Evolutionary conservation across 495 filamentous ascomycete species (phyloP).

Genomic region (Lophiostoma macrostomum): DNA sequence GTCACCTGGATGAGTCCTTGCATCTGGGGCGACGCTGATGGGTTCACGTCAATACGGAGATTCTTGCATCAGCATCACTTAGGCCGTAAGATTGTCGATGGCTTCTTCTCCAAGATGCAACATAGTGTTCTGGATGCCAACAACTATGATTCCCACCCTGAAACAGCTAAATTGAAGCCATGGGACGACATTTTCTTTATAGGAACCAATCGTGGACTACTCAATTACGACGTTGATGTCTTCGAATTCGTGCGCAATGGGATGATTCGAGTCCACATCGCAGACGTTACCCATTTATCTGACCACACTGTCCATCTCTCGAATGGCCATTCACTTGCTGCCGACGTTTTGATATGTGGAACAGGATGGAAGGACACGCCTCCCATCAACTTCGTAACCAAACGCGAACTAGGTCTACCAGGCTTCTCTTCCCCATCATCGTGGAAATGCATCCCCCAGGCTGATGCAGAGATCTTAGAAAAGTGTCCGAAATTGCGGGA

Average conservation of each 20-base stretch:
- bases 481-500: conserved; percentile 61
- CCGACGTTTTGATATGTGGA: conserved; percentile 63
- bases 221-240: conserved; percentile 26
- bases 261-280: conserved; percentile 59
- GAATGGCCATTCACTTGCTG: conserved; percentile 52
- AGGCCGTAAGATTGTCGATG: conserved; percentile 64
- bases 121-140: conserved; percentile 59
- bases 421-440: neutral
- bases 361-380: conserved; percentile 49
- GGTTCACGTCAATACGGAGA: conserved; percentile 44
- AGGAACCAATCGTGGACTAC: conserved; percentile 23
- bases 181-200: conserved; percentile 56
- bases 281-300: conserved; percentile 56
- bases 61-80: conserved; percentile 67
- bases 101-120: conserved; percentile 63
- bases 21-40: conserved; percentile 58
- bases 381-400: conserved; percentile 61
- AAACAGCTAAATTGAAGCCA: conserved; percentile 62
- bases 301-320: conserved; percentile 54
- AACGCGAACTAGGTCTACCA: conserved; percentile 34
- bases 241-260: conserved; percentile 42
- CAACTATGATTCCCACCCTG: conserved; percentile 58
- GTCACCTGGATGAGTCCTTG: conserved; percentile 66
- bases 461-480: conserved; percentile 64
- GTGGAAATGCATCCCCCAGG: conserved; percentile 35